Percentiles rank a stretch among this genome's conserved stretches.
phyloP scores from a whole-genome alignment of 495 filamentous ascomycete species.

The Neurospora pannonica region DNA sequence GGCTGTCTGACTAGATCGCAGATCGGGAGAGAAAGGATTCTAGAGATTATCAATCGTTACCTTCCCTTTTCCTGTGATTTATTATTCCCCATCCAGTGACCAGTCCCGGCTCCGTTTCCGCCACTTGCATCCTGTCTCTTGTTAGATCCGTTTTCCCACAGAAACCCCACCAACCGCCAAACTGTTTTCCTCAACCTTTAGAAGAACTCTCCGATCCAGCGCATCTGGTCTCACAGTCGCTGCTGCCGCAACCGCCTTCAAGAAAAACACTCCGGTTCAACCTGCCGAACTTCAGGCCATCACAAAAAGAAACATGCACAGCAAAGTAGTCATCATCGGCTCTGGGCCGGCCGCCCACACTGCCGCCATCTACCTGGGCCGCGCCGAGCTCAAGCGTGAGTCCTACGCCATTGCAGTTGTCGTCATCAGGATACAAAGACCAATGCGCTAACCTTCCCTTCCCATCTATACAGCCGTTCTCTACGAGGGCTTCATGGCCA shows the following conservation, averaged over 20 bases:
- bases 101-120: background rate
- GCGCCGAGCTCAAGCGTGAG: constrained; percentile 74
- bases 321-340: constrained; percentile 77
- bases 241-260: constrained; percentile 51
- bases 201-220: constrained; percentile 45
- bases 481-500: constrained; percentile 96
- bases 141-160: background rate
- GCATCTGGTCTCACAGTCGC: constrained; percentile 50
- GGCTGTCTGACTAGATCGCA: background rate
- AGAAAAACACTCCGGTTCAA: constrained; percentile 52
- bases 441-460: constrained; percentile 3
- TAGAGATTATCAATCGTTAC: background rate
- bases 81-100: background rate
- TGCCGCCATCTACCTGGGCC: constrained; percentile 88
- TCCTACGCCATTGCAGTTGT: background rate
- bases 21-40: background rate
- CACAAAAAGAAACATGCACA: constrained; percentile 59
- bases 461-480: constrained; percentile 52
- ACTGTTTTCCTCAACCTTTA: constrained; percentile 77
- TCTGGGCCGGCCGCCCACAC: constrained; percentile 97
- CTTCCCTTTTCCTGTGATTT: background rate
- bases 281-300: constrained; percentile 38
- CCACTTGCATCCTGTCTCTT: background rate
- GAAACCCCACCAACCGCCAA: constrained; percentile 42
- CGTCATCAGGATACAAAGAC: background rate